Evolutionary conservation across 2,329 filamentous ascomycete genomes (phyloP).

Genomic region (Fusarium drepaniforme): DNA sequence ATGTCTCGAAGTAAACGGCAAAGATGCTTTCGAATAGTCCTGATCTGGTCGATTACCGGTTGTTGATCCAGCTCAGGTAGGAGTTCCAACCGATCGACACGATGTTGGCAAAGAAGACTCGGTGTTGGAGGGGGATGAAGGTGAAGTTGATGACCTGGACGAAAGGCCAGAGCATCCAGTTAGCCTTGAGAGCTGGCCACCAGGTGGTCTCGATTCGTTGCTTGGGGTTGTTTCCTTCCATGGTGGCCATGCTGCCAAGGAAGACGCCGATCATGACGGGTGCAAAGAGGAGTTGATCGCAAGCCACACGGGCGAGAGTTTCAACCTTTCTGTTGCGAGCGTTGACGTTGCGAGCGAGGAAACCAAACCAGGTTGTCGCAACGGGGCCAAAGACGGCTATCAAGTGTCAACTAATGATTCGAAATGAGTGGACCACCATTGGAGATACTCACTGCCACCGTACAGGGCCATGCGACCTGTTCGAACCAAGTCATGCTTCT

Average conservation of each 20-base stretch:
- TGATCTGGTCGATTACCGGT: slow-evolving; percentile 45
- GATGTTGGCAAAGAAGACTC: slow-evolving; percentile 88
- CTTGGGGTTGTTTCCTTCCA: slow-evolving; percentile 73
- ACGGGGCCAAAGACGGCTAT: slow-evolving; percentile 86
- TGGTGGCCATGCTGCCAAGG: slow-evolving; percentile 84
- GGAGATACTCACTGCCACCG: slow-evolving; percentile 72
- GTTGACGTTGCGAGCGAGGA: slow-evolving; percentile 78
- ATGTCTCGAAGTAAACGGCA: slow-evolving; percentile 14
- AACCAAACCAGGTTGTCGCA: slow-evolving; percentile 87
- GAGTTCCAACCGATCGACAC: slow-evolving; percentile 77
- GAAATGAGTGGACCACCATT: background rate
- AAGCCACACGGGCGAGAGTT: slow-evolving; percentile 80
- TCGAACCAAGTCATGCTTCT: slow-evolving; percentile 79
- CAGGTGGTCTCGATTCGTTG: slow-evolving; percentile 82
- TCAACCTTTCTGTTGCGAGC: slow-evolving; percentile 75
- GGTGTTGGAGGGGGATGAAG: slow-evolving; percentile 84
- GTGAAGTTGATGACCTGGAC: slow-evolving; percentile 92
- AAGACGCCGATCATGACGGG: slow-evolving; percentile 87
- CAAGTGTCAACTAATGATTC: slow-evolving; percentile 17
- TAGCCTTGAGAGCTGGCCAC: slow-evolving; percentile 78
- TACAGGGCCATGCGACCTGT: slow-evolving; percentile 86
- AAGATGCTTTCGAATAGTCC: background rate
- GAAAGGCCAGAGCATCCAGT: slow-evolving; percentile 89
- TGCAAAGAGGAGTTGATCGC: slow-evolving; percentile 87
- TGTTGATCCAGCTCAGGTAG: slow-evolving; percentile 73